A percentile compares a stretch with the other conserved stretches of the same genome.
Conservation (phyloP, 768 basidiomycete genomes). For the Neoboletus magnificus region DNA sequence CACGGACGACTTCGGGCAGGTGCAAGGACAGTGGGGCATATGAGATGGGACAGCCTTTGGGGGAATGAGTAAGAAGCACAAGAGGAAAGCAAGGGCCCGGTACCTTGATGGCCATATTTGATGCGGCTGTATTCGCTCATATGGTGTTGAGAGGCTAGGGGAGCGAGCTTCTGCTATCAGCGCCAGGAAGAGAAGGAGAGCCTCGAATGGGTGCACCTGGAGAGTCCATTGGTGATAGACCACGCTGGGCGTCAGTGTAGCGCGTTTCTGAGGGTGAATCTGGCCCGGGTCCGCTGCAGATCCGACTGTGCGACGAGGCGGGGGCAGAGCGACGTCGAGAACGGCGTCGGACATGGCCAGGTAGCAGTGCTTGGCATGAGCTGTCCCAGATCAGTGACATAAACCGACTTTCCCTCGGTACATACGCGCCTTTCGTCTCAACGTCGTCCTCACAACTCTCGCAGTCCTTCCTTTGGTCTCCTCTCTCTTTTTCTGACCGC, state of each 20-base stretch:
- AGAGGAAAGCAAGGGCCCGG: not conserved
- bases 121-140: conserved; percentile 63
- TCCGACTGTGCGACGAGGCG: not conserved
- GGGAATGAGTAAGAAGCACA: not conserved
- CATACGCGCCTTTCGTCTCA: not conserved
- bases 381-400: not conserved
- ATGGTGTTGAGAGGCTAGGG: conserved; percentile 73
- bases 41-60: conserved; percentile 49
- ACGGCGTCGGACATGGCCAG: conserved; percentile 11
- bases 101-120: conserved; percentile 57
- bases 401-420: not conserved
- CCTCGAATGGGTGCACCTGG: conserved; percentile 14
- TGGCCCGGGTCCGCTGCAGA: not conserved
- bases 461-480: not conserved
- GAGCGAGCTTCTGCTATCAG: conserved; percentile 40
- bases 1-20: conserved; percentile 53
- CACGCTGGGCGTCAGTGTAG: not conserved
- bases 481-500: not conserved
- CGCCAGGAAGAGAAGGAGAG: not conserved
- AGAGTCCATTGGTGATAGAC: conserved; percentile 13
- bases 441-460: not conserved
- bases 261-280: not conserved
- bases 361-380: not conserved
- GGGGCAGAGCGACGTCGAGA: not conserved
- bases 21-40: conserved; percentile 66